Conservation (phyloP, 2,329 filamentous ascomycete species). For the Talaromyces sp. region DNA sequence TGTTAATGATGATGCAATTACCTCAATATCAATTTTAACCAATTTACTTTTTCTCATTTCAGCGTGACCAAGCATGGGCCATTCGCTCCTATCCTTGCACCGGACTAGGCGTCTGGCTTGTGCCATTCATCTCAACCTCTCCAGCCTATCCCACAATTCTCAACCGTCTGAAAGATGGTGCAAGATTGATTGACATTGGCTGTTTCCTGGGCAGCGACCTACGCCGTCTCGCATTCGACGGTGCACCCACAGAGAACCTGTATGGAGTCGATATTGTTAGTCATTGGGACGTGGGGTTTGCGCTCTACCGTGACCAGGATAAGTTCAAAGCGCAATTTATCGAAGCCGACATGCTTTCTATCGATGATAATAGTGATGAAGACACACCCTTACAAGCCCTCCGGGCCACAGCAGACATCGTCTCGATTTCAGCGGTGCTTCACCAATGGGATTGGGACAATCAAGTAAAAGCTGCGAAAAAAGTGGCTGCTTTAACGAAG, state of each 20-base stretch:
- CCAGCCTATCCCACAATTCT: conserved; percentile 4
- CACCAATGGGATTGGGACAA: conserved; percentile 37
- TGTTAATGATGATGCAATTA: background rate
- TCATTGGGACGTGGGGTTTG: conserved; percentile 57
- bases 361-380: background rate
- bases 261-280: conserved; percentile 47
- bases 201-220: conserved; percentile 4
- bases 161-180: background rate
- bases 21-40: background rate
- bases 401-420: conserved; percentile 30
- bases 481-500: conserved; percentile 29
- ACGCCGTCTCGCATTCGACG: conserved; percentile 38
- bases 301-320: conserved; percentile 58
- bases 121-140: conserved; percentile 6
- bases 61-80: conserved; percentile 10
- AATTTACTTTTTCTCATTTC: background rate
- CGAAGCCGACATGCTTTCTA: conserved; percentile 39
- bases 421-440: conserved; percentile 40
- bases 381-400: background rate
- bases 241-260: conserved; percentile 46
- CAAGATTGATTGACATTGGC: conserved; percentile 3
- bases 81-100: conserved; percentile 11
- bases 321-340: conserved; percentile 47
- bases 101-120: conserved; percentile 5
- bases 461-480: conserved; percentile 28